Conservation (phyloP, 169 alveolate genomes). For the Plasmodium gonderi region DNA sequence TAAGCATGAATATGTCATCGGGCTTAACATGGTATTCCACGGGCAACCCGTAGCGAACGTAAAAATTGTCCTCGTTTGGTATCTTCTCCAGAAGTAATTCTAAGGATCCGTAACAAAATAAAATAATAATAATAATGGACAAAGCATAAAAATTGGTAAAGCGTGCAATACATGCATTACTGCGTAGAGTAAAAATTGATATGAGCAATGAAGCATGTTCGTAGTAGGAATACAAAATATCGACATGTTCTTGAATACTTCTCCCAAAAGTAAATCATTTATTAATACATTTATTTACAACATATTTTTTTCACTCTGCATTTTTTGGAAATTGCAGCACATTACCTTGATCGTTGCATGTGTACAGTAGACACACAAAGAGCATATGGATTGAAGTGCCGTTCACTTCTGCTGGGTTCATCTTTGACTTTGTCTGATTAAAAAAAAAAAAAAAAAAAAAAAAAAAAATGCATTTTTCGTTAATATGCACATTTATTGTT, state of each 20-base stretch:
- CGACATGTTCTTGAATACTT: not conserved
- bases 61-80: constrained; percentile 44
- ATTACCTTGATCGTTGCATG: constrained; percentile 74
- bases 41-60: constrained; percentile 69
- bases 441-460: not conserved
- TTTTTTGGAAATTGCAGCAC: not conserved
- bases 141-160: not conserved
- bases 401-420: constrained; percentile 42
- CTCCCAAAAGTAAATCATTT: not conserved
- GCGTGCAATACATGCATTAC: not conserved
- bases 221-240: not conserved
- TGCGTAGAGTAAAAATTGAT: not conserved
- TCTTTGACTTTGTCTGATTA: constrained; percentile 30
- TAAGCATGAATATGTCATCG: constrained; percentile 32
- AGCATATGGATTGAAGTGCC: constrained; percentile 68
- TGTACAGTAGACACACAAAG: constrained; percentile 55
- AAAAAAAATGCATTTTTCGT: not conserved
- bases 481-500: not conserved
- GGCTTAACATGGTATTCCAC: constrained; percentile 43
- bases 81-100: constrained; percentile 60
- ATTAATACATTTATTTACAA: not conserved
- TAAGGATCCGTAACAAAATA: not conserved
- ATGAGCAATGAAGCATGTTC: not conserved
- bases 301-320: not conserved
- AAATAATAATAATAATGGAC: not conserved